Evolutionary conservation across 1,139 yeast genomes (phyloP).

Genomic region (Suhomyces chickasaworum): DNA sequence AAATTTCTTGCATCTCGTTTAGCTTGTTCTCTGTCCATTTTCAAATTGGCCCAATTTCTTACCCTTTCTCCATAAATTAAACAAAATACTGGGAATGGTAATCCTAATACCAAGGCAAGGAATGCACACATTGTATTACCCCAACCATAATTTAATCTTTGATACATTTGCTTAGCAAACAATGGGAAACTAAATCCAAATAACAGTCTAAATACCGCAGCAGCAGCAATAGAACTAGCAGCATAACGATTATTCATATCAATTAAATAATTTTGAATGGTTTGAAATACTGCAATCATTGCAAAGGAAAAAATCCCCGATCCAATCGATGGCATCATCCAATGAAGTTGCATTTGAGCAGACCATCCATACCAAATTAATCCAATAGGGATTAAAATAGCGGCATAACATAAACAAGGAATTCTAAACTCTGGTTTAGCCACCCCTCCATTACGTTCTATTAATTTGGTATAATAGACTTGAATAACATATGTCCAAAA

Average conservation of each 20-base stretch:
- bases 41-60: conserved; percentile 56
- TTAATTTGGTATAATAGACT: conserved; percentile 34
- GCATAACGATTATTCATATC: conserved; percentile 68
- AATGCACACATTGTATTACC: conserved; percentile 64
- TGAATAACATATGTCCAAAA: conserved; percentile 50
- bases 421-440: conserved; percentile 58
- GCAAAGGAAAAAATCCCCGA: conserved; percentile 58
- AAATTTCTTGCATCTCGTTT: conserved; percentile 40
- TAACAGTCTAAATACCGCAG: conserved; percentile 59
- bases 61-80: conserved; percentile 56
- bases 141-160: conserved; percentile 60
- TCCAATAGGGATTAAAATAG: conserved; percentile 52
- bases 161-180: conserved; percentile 49
- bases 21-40: conserved; percentile 43
- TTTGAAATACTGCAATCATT: conserved; percentile 58
- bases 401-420: conserved; percentile 47
- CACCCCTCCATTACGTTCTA: conserved; percentile 49
- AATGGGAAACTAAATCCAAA: conserved; percentile 60
- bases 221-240: conserved; percentile 62
- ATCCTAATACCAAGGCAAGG: conserved; percentile 55
- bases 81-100: conserved; percentile 65
- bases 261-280: conserved; percentile 61
- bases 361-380: conserved; percentile 68
- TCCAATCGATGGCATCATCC: conserved; percentile 63
- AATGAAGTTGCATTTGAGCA: conserved; percentile 49